phyloP scores from a whole-genome alignment of 2,329 filamentous ascomycete species.

The Colletotrichum cereale region DNA sequence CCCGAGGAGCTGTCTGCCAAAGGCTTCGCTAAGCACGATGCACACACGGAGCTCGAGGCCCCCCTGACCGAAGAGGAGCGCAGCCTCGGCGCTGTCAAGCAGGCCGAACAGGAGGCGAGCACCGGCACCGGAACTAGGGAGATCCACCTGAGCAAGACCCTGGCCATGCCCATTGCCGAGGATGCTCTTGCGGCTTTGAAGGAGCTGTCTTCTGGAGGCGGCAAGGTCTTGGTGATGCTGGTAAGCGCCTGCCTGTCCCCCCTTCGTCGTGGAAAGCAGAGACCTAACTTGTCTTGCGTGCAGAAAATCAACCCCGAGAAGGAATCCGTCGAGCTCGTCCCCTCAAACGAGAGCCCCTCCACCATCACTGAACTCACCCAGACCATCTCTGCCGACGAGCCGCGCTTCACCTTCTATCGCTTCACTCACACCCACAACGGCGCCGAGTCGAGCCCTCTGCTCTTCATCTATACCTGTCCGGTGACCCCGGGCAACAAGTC shows the following conservation, averaged over 20 bases:
- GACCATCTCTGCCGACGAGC: conserved; percentile 75
- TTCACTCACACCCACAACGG: conserved; percentile 71
- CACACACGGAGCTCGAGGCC: conserved; percentile 72
- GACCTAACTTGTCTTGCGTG: not conserved
- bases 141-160: conserved; percentile 69
- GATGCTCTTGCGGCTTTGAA: conserved; percentile 75
- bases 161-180: conserved; percentile 70
- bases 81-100: conserved; percentile 77
- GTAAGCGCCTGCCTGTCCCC: conserved; percentile 51
- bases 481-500: conserved; percentile 71
- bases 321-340: conserved; percentile 77
- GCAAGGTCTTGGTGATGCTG: conserved; percentile 72
- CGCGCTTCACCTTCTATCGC: conserved; percentile 83
- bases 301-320: conserved; percentile 79
- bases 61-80: conserved; percentile 85
- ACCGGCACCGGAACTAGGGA: conserved; percentile 72
- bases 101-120: conserved; percentile 81
- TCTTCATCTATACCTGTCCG: conserved; percentile 89
- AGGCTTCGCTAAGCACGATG: conserved; percentile 80
- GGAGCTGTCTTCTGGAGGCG: conserved; percentile 65
- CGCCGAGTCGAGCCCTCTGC: conserved; percentile 66
- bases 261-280: not conserved
- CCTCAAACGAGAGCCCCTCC: conserved; percentile 62
- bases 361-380: conserved; percentile 69
- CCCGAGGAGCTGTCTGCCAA: conserved; percentile 75